Evolutionary conservation across 371 early-diverging fungal species (phyloP).

Genomic region (Haplosporangium sp.): DNA sequence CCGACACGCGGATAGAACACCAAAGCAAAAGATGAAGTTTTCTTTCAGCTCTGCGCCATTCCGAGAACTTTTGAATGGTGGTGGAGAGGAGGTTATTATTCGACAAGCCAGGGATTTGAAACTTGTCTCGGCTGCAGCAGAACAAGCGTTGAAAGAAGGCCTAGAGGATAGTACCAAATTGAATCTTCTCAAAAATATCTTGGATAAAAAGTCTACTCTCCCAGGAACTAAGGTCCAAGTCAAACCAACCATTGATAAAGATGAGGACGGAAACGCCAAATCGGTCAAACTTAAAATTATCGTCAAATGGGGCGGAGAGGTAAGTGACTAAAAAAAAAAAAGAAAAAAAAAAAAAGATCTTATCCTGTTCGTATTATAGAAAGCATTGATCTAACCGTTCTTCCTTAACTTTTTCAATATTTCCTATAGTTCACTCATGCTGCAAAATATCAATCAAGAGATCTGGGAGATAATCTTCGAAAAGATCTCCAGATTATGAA

Average conservation of each 20-base stretch:
- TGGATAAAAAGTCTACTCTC: slow-evolving; percentile 84
- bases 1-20: slow-evolving; percentile 97
- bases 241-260: slow-evolving; percentile 80
- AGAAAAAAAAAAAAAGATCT: too few species aligned
- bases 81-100: slow-evolving; percentile 84
- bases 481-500: slow-evolving; percentile 94
- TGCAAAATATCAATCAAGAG: slow-evolving; percentile 90
- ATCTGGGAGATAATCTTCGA: slow-evolving; percentile 92
- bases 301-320: slow-evolving; percentile 98
- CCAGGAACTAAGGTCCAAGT: slow-evolving; percentile 95
- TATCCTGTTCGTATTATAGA: background rate
- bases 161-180: slow-evolving; percentile 71
- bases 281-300: slow-evolving; percentile 88
- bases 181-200: slow-evolving; percentile 75
- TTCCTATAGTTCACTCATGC: slow-evolving; percentile 90
- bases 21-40: slow-evolving; percentile 96
- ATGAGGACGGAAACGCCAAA: slow-evolving; percentile 56
- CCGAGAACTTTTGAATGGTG: slow-evolving; percentile 73
- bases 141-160: slow-evolving; percentile 65
- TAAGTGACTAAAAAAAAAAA: slow-evolving; percentile 15
- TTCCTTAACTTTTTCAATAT: too few species aligned
- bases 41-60: slow-evolving; percentile 74
- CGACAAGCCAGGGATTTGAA: slow-evolving; percentile 80
- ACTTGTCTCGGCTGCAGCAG: slow-evolving; percentile 74
- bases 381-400: too few species aligned